These are phyloP conservation scores for Verticillium isaacii DNA, from an alignment of 2,329 filamentous ascomycete species.

Conservation along the genomic window DNA sequence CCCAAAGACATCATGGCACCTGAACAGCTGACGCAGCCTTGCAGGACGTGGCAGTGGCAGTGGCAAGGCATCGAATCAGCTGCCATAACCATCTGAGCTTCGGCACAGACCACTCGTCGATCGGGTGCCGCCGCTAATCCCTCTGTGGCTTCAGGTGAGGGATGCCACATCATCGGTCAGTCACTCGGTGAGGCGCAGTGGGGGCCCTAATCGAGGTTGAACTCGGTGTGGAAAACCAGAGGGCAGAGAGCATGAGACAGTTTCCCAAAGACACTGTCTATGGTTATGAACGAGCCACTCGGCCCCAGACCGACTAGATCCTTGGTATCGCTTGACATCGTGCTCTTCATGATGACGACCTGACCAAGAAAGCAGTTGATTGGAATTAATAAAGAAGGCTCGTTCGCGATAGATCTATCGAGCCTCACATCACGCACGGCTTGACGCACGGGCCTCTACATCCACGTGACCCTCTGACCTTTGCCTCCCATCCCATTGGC, in stretches of 20 bases:
- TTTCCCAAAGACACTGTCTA: too few relatives aligned
- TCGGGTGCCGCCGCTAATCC: neutral
- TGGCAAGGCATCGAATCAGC: conserved; percentile 2
- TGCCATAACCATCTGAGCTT: neutral
- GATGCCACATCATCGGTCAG: neutral
- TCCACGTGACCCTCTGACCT: conserved; percentile 3
- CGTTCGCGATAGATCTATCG: too few relatives aligned
- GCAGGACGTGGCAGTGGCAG: neutral
- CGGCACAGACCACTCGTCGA: conserved; percentile 1
- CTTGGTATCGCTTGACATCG: too few relatives aligned
- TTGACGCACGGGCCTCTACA: neutral
- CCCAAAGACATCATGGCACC: neutral
- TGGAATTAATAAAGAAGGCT: too few relatives aligned
- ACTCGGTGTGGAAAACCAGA: neutral
- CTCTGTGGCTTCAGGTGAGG: neutral
- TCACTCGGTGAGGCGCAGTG: neutral
- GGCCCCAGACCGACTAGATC: too few relatives aligned
- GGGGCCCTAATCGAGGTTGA: neutral
- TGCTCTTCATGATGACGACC: too few relatives aligned
- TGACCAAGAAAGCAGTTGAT: too few relatives aligned
- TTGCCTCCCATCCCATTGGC: conserved; percentile 10
- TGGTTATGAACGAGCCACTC: too few relatives aligned
- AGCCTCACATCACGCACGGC: too few relatives aligned
- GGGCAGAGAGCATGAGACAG: too few relatives aligned
- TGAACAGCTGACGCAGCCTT: conserved; percentile 3